Evolutionary conservation across 1,284 basidiomycete genomes (phyloP).

Genomic region (Schizophyllum amplum): DNA sequence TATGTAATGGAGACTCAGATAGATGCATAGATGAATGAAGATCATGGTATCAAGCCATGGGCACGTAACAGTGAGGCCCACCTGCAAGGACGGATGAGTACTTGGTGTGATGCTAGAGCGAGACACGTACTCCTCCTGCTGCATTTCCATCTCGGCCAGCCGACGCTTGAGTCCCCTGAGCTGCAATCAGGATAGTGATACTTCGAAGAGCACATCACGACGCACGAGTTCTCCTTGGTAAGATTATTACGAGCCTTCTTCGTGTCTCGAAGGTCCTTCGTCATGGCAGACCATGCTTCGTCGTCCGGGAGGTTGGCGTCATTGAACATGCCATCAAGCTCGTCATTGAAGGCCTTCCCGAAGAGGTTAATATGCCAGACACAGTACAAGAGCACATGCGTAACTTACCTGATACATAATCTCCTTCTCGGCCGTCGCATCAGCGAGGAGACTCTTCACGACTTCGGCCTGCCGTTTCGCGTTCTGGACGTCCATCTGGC

Average conservation of each 20-base stretch:
- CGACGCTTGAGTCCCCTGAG: constrained; percentile 61
- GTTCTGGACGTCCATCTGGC: constrained; percentile 58
- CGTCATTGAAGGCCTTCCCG: constrained; percentile 83
- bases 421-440: constrained; percentile 80
- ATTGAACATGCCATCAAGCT: constrained; percentile 82
- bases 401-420: constrained; percentile 78
- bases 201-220: constrained; percentile 10
- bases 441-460: constrained; percentile 64
- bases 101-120: background rate
- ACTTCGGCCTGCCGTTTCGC: constrained; percentile 68
- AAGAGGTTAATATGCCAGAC: constrained; percentile 10
- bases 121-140: constrained; percentile 70
- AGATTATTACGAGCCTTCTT: constrained; percentile 71
- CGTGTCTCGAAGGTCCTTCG: constrained; percentile 59
- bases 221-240: constrained; percentile 72
- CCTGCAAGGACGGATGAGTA: constrained; percentile 27
- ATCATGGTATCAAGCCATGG: constrained; percentile 46
- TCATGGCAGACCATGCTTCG: constrained; percentile 72
- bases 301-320: constrained; percentile 70
- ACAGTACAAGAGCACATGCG: background rate
- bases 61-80: constrained; percentile 58
- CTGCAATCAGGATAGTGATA: constrained; percentile 6
- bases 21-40: constrained; percentile 11
- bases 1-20: constrained; percentile 2
- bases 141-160: constrained; percentile 63